These are phyloP conservation scores for Amaranthus hypochondriacus DNA, from an alignment of 148 eudicot genomes.

Conservation along the genomic window DNA sequence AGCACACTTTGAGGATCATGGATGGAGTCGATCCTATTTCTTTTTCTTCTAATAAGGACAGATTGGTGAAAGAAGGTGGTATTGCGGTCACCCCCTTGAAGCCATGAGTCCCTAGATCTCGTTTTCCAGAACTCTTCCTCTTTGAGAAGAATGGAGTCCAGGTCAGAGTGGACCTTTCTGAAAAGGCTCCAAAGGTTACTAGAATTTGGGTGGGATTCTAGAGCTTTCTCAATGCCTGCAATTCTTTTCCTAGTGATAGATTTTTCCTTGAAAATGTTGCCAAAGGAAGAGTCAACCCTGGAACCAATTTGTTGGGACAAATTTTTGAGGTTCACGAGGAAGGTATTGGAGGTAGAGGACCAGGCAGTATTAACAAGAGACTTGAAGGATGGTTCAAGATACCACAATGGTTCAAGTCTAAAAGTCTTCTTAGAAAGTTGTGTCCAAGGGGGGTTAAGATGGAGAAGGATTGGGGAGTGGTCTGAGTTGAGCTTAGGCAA, in stretches of 20 bases:
- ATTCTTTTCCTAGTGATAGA: no score
- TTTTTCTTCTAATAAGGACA: background rate
- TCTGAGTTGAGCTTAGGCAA: no score
- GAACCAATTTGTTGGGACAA: background rate
- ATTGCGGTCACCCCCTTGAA: conserved; percentile 7
- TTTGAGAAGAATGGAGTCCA: background rate
- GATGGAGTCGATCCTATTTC: background rate
- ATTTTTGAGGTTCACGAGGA: background rate
- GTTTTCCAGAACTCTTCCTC: background rate
- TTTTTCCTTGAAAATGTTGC: background rate
- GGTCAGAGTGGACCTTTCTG: background rate
- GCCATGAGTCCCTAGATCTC: background rate
- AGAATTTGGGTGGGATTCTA: no score
- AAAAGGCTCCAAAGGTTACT: background rate
- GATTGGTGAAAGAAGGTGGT: background rate
- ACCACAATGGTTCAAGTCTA: background rate
- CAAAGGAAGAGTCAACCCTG: no score
- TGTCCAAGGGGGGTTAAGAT: background rate
- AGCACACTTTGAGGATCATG: background rate
- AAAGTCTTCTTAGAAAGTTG: background rate
- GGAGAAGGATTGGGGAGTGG: background rate
- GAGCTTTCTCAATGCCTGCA: no score
- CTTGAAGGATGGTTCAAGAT: background rate
- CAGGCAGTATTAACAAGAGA: background rate
- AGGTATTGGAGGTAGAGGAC: background rate